Percentiles rank a stretch among this genome's conserved stretches.
Conservation (phyloP, 257 asterid species). For the Coffea eugenioides region DNA sequence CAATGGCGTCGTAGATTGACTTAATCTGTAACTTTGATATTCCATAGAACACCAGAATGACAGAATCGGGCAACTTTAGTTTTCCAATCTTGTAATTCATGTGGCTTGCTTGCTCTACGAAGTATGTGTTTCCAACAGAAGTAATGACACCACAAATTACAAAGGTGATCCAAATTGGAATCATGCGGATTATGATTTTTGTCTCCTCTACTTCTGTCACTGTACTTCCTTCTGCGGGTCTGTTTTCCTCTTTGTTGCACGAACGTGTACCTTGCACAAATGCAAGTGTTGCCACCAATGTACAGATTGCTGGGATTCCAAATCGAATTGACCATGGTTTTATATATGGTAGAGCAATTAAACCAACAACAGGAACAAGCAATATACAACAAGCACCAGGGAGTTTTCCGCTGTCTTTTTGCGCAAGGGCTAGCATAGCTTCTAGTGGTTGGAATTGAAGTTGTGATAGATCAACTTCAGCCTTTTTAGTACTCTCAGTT, state of each 20-base stretch:
- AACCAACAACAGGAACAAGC: slow-evolving; percentile 30
- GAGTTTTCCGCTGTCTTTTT: not conserved
- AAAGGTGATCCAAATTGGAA: slow-evolving; percentile 54
- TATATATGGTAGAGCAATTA: slow-evolving; percentile 50
- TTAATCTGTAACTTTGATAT: not conserved
- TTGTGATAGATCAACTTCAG: not conserved
- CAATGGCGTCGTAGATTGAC: not conserved
- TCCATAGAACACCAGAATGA: slow-evolving; percentile 28
- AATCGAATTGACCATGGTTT: slow-evolving; percentile 50
- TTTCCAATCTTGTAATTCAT: slow-evolving; percentile 51
- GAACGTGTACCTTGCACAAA: slow-evolving; percentile 33
- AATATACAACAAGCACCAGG: not conserved
- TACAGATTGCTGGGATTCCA: slow-evolving; percentile 52
- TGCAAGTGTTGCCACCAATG: slow-evolving; percentile 30
- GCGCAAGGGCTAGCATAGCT: not conserved
- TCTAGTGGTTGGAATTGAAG: slow-evolving; percentile 21
- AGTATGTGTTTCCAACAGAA: slow-evolving; percentile 59
- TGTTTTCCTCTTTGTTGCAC: not conserved
- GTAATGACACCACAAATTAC: slow-evolving; percentile 46
- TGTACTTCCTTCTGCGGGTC: slow-evolving; percentile 36
- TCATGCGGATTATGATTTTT: slow-evolving; percentile 45
- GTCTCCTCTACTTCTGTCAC: slow-evolving; percentile 54
- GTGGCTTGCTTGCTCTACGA: slow-evolving; percentile 55
- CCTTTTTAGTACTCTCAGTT: not conserved
- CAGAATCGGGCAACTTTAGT: slow-evolving; percentile 43